A percentile compares a stretch with the other conserved stretches of the same genome.
Evolutionary conservation across 2,329 filamentous ascomycete genomes (phyloP).

Genomic region (Alternaria ethzedia): DNA sequence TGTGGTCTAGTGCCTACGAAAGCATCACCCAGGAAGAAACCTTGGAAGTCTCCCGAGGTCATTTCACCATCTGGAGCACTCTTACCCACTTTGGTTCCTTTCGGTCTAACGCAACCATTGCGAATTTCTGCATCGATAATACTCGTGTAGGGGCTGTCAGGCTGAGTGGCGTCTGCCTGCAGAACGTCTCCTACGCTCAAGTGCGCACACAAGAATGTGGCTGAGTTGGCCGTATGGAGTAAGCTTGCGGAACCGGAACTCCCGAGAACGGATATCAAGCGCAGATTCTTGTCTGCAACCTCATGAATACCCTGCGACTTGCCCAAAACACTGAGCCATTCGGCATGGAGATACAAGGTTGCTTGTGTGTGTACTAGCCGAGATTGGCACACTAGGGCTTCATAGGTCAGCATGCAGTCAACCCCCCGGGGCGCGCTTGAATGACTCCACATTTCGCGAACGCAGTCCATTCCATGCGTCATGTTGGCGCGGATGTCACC

Average conservation of each 20-base stretch:
- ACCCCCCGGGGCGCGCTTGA: not conserved
- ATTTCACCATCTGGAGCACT: not conserved
- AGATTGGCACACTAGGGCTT: not conserved
- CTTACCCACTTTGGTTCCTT: not conserved
- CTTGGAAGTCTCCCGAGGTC: not conserved
- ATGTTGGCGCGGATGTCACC: not conserved
- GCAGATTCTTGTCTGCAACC: not conserved
- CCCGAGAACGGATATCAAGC: not conserved
- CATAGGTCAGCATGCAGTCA: not conserved
- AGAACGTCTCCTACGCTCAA: not conserved
- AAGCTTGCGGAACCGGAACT: not conserved
- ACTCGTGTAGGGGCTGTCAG: not conserved
- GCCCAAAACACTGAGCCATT: not conserved
- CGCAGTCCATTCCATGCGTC: not conserved
- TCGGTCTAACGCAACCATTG: not conserved
- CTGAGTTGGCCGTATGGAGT: too few relatives aligned
- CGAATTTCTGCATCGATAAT: not conserved
- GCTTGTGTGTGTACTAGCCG: not conserved
- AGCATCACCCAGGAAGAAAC: not conserved
- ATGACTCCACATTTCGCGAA: not conserved
- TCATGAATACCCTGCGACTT: not conserved
- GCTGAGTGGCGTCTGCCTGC: not conserved
- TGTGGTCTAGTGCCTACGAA: not conserved
- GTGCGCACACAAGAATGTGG: not conserved
- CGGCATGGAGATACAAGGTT: not conserved